Conservation (phyloP, 176 grass and related monocot species). For the Triticum timopheevii region DNA sequence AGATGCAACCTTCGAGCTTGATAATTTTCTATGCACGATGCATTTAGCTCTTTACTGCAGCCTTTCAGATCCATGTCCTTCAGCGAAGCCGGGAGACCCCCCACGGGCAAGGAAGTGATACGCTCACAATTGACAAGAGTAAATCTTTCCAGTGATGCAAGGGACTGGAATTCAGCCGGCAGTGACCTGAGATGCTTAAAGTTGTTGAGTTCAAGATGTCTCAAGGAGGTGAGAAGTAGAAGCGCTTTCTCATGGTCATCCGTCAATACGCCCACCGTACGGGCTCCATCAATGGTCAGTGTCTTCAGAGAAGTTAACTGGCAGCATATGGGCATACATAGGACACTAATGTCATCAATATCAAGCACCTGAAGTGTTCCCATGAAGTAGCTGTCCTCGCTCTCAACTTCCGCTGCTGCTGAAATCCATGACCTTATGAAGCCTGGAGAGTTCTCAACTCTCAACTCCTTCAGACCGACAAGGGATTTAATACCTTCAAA, state of each 20-base stretch:
- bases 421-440: conserved; percentile 1
- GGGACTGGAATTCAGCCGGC: neutral
- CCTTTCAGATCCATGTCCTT: neutral
- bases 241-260: neutral
- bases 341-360: neutral
- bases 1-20: no score
- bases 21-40: no score
- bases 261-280: neutral
- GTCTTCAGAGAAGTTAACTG: conserved; percentile 20
- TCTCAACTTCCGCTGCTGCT: neutral
- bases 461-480: neutral
- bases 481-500: conserved; percentile 2
- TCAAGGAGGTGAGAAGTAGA: neutral
- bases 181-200: neutral
- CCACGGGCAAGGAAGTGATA: neutral
- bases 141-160: neutral
- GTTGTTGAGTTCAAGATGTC: neutral
- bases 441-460: neutral
- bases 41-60: neutral
- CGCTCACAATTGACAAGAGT: neutral
- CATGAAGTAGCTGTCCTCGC: neutral
- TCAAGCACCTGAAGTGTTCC: neutral
- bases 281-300: neutral
- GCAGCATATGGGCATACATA: conserved; percentile 27
- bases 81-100: neutral